Evolutionary conservation across 2,329 filamentous ascomycete genomes (phyloP), one percentile per base, ranked within the genome.

Genomic region (Venturiaceae sp.): DNA sequence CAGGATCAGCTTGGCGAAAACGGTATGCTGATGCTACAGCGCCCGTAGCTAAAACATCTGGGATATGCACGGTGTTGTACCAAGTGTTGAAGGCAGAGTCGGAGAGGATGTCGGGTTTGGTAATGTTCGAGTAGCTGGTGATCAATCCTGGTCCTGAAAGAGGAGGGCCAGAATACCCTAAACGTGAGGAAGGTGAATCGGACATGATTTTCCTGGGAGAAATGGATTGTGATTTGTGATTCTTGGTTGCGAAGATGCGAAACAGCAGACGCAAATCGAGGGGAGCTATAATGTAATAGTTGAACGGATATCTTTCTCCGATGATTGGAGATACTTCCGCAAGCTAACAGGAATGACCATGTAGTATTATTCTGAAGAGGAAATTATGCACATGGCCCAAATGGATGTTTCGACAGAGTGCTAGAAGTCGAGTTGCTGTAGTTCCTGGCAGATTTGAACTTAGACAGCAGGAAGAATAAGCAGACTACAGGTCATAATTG

Each of bases 61-160:
- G 66, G 11, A 66, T 55, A 36, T 66, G 67, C 7, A 64, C 63
- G 21, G 65, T 60, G 23, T 67, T 60, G 28, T 66, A 64, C 64
- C 66, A 69, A 46, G 62, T 63, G 16, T 64, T 59, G 16, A 67
- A 56, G 2, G 54, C 61, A n/a, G 65, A 64, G 55, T 62, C 28
- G 9, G 63, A 61, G 9, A 67, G 39, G n/a, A 62, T 50, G 1
- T 64, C 63, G 13, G 60, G 52, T 36, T 62, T 30, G 1, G 52
- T 60, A 16, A 66, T 61, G n/a, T 60, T 62, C 23, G 36, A 57
- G 59, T 23, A 6, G 16, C 19, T 21, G 56, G 65, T 58, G 36
- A 68, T 59, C 33, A 68, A 58, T 3, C 67, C 67, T 1, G 67
- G 64, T 6, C 65, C 65, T 36, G 63, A 60, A 58, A 62, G 64